A percentile compares a stretch with the other conserved stretches of the same genome.
Conservation (phyloP, 306 rosid species). For the Albizia julibrissin region DNA sequence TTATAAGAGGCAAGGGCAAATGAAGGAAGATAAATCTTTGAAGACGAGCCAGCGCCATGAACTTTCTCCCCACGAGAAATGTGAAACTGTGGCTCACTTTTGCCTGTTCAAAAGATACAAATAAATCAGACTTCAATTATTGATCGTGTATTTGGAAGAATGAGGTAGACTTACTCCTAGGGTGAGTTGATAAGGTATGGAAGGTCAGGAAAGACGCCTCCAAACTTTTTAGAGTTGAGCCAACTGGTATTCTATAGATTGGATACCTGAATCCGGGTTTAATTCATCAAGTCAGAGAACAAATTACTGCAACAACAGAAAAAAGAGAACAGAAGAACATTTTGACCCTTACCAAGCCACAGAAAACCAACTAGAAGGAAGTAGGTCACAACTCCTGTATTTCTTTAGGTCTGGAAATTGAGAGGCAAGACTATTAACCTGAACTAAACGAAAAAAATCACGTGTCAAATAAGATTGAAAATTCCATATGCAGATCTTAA, state of each 20-base stretch:
- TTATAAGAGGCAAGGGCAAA: constrained; percentile 66
- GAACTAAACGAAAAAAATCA: constrained; percentile 19
- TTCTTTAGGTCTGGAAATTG: constrained; percentile 47
- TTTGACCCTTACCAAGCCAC: constrained; percentile 60
- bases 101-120: constrained; percentile 35
- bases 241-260: constrained; percentile 58
- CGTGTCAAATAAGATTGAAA: constrained; percentile 3
- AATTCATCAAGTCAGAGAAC: constrained; percentile 15
- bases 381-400: constrained; percentile 57
- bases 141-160: constrained; percentile 4
- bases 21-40: constrained; percentile 43
- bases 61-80: constrained; percentile 44
- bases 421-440: constrained; percentile 53
- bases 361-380: constrained; percentile 63
- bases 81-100: constrained; percentile 29
- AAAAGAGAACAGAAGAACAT: not conserved
- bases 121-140: not conserved
- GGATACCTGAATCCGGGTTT: constrained; percentile 64
- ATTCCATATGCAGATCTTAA: not conserved
- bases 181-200: constrained; percentile 46
- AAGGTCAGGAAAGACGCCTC: constrained; percentile 65
- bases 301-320: not conserved
- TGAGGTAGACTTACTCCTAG: constrained; percentile 40
- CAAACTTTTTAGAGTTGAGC: constrained; percentile 46
- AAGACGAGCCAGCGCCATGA: constrained; percentile 10